phyloP scores from a whole-genome alignment of 345 rosid genomes.

The Lenwebbia sp. region DNA sequence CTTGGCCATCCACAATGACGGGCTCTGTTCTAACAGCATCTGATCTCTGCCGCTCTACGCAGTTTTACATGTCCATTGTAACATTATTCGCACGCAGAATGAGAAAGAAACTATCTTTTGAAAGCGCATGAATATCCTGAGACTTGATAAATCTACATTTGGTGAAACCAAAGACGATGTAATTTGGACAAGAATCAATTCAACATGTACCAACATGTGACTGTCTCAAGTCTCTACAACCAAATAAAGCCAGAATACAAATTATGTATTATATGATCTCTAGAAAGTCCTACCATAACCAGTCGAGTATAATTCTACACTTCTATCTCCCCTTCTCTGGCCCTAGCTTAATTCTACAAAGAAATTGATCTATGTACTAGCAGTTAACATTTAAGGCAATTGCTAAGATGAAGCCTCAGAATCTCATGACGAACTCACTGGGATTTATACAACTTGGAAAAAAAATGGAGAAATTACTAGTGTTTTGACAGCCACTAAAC shows the following conservation, averaged over 20 bases:
- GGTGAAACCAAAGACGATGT: not conserved
- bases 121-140: not conserved
- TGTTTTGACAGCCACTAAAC: not conserved
- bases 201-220: not conserved
- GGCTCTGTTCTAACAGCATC: conserved; percentile 65
- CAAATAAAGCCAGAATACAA: not conserved
- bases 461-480: not conserved
- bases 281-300: not conserved
- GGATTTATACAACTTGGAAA: not conserved
- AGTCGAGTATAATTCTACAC: not conserved
- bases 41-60: conserved; percentile 30
- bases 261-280: not conserved
- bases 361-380: not conserved
- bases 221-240: not conserved
- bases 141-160: not conserved
- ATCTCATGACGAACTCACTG: not conserved
- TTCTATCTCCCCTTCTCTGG: not conserved
- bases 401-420: not conserved
- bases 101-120: not conserved
- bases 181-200: not conserved
- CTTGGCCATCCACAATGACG: conserved; percentile 35
- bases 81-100: not conserved
- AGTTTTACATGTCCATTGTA: not conserved
- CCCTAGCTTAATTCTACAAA: not conserved
- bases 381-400: not conserved